Evolutionary conservation across 1,284 basidiomycete genomes (phyloP), one percentile per base, ranked within the genome.

Genomic region (Ganoderma lingzhi): DNA sequence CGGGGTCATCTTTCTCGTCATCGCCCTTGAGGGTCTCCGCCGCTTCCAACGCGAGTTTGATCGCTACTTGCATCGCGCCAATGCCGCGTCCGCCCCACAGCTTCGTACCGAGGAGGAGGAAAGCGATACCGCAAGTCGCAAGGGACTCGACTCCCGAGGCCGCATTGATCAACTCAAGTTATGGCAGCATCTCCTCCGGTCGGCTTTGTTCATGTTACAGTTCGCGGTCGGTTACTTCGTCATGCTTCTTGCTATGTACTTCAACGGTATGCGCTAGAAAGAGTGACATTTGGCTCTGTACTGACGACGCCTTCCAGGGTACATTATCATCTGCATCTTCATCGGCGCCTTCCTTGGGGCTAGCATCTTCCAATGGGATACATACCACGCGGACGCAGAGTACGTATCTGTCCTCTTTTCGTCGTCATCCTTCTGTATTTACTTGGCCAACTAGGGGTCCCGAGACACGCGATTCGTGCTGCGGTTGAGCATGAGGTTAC

Each of bases 231-330:
- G 62, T 12, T 68, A 68, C 37, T 68, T 64, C 39, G 67, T 68
- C 23, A 68, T 68, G 67, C 48, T 68, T 28, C 67, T 68, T 28
- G 67, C 63, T 1, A 68, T 68, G 67, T 68, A 68, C 44, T 68
- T 61, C 67, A 68, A 68, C 48, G 67, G 67, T 64, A 28, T 5
- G 67, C 15, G 3, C 6, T 2, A n/a, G 39, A 9, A 15, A 17
- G 2, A 23, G 5, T 23, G 0, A 14, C 6, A 8, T 1, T 2
- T 14, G 44, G 44, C 10, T 19, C 6, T 3, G 2, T 15, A 28
- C 41, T 48, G 30, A 63, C 41, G 8, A 19, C 2, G 62, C 14
- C n/a, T 62, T 45, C 45, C 45, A 68, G 67, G 67, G 17, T 68
- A 68, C 32, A 42, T 68, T 45, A 64, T 68, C 63, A 68, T 68